These are phyloP conservation scores for Monosporozyma aquatica DNA, from an alignment of 805 yeast species.

Conservation along the genomic window DNA sequence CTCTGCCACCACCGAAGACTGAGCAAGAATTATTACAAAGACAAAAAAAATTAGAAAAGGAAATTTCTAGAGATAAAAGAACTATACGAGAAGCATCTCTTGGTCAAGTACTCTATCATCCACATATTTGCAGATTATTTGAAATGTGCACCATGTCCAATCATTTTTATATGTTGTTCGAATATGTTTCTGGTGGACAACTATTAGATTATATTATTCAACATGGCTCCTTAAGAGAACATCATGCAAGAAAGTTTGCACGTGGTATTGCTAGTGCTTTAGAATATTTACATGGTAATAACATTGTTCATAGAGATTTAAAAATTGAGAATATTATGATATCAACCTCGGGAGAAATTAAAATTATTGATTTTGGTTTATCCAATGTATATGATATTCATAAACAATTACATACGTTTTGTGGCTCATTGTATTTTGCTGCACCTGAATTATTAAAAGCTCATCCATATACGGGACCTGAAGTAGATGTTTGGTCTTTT, in stretches of 20 bases:
- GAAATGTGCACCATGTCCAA: conserved; percentile 95
- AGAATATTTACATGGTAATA: conserved; percentile 87
- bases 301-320: conserved; percentile 93
- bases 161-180: conserved; percentile 94
- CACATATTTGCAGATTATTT: conserved; percentile 81
- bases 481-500: conserved; percentile 96
- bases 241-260: conserved; percentile 89
- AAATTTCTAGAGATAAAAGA: conserved; percentile 81
- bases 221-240: conserved; percentile 89
- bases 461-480: conserved; percentile 89
- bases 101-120: conserved; percentile 83
- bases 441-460: conserved; percentile 95
- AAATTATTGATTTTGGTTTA: conserved; percentile 92
- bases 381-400: conserved; percentile 74
- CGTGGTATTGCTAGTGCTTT: conserved; percentile 90
- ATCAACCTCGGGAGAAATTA: conserved; percentile 85
- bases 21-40: conserved; percentile 50
- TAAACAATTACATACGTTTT: conserved; percentile 75
- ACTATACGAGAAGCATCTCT: conserved; percentile 93
- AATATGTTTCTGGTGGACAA: conserved; percentile 95
- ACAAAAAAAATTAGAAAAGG: conserved; percentile 67
- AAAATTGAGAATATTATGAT: conserved; percentile 95
- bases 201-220: conserved; percentile 94
- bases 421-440: conserved; percentile 96
- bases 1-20: conserved; percentile 57